phyloP scores from a whole-genome alignment of 345 rosid species.

The Rhodomyrtus tomentosa region DNA sequence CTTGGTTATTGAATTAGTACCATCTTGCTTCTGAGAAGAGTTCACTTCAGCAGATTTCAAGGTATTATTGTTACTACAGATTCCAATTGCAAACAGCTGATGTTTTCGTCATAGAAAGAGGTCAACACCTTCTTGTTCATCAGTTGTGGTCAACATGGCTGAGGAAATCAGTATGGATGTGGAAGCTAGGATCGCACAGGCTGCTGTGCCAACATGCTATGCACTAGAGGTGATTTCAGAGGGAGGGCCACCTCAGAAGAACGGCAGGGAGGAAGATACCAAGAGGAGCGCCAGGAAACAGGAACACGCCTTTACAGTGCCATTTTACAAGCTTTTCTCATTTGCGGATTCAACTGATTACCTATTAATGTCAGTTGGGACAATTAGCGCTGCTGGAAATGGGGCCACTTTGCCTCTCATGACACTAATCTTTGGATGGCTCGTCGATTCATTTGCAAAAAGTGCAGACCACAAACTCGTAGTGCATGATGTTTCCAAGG shows the following conservation, averaged over 20 bases:
- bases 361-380: constrained; percentile 11
- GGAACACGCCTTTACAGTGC: constrained; percentile 6
- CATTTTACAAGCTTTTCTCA: constrained; percentile 17
- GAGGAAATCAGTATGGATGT: background rate
- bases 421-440: constrained; percentile 9
- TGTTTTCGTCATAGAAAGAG: background rate
- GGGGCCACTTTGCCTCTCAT: constrained; percentile 10
- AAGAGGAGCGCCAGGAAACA: background rate
- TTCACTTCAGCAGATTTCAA: background rate
- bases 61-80: too few species aligned
- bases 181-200: background rate
- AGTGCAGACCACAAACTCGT: background rate
- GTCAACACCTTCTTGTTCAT: background rate
- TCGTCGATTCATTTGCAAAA: constrained; percentile 12
- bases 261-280: background rate
- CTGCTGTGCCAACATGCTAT: background rate
- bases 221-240: background rate
- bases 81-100: background rate
- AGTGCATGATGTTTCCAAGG: constrained; percentile 13
- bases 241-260: background rate
- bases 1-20: background rate
- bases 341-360: constrained; percentile 16
- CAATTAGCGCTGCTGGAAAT: constrained; percentile 14
- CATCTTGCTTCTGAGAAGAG: background rate
- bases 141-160: background rate